Conservation (phyloP, 2,329 filamentous ascomycete species). For the Diaporthe eres region DNA sequence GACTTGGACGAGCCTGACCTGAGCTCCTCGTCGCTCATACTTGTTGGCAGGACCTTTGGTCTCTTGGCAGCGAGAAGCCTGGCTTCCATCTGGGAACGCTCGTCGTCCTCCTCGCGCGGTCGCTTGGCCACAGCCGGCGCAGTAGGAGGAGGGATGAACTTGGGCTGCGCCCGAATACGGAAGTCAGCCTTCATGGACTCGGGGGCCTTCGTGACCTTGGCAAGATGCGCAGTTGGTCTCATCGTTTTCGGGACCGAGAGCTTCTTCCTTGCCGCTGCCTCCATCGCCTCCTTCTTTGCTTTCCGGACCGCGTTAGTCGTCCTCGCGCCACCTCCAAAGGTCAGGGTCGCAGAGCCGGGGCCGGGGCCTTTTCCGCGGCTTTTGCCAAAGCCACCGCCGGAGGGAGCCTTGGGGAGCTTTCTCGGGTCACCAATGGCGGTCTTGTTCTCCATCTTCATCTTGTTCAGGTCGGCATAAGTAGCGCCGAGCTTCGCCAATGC, state of each 20-base stretch:
- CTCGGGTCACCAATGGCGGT: conserved; percentile 69
- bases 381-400: conserved; percentile 39
- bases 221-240: conserved; percentile 5
- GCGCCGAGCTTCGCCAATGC: conserved; percentile 72
- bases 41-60: conserved; percentile 45
- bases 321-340: conserved; percentile 43
- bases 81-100: conserved; percentile 39
- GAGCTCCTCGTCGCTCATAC: conserved; percentile 1
- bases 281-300: conserved; percentile 68
- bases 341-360: conserved; percentile 35
- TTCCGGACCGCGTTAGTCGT: conserved; percentile 67
- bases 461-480: conserved; percentile 69
- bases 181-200: conserved; percentile 68
- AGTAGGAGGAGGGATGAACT: conserved; percentile 48
- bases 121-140: conserved; percentile 11
- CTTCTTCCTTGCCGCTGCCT: conserved; percentile 64
- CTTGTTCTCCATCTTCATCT: conserved; percentile 69
- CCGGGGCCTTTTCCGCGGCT: conserved; percentile 38
- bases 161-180: conserved; percentile 57
- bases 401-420: conserved; percentile 57
- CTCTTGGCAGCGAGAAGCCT: conserved; percentile 35
- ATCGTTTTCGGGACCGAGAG: conserved; percentile 47
- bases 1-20: not conserved
- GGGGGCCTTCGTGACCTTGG: conserved; percentile 64
- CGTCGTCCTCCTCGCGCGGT: conserved; percentile 18